A percentile compares a stretch with the other conserved stretches of the same genome.
These are phyloP conservation scores for Climacium dendroides DNA, from an alignment of 225 moss, liverwort and hornwort species.

Conservation along the genomic window DNA sequence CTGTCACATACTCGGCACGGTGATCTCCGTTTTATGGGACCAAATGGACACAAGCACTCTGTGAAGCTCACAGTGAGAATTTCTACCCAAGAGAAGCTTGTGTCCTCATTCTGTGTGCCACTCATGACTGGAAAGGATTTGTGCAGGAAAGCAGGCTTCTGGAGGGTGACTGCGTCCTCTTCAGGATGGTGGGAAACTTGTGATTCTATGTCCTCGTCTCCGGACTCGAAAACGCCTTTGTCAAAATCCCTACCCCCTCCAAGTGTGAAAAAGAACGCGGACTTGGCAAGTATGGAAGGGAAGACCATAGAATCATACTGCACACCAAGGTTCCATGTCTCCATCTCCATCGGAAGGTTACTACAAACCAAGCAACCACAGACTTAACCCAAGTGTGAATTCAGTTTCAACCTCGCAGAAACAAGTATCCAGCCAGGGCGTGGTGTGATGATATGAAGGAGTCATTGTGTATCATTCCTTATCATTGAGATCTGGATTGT, in stretches of 20 bases:
- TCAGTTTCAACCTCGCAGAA: neutral
- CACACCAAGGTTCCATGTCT: neutral
- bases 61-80: too few relatives aligned
- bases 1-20: neutral
- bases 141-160: neutral
- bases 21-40: neutral
- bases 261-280: neutral
- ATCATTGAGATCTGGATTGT: neutral
- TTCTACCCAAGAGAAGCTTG: too few relatives aligned
- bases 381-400: neutral
- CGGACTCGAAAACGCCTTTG: neutral
- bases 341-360: neutral
- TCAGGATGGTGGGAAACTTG: neutral
- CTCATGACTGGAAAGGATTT: slow-evolving; percentile 12
- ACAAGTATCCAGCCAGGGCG: neutral
- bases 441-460: too few relatives aligned
- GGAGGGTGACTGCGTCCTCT: neutral
- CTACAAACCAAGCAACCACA: neutral
- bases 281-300: neutral
- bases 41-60: neutral
- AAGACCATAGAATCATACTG: neutral
- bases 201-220: neutral
- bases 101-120: neutral
- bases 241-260: neutral
- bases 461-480: neutral